Evolutionary conservation across 768 basidiomycete genomes (phyloP).

Genomic region (Rhizopogon sp.): DNA sequence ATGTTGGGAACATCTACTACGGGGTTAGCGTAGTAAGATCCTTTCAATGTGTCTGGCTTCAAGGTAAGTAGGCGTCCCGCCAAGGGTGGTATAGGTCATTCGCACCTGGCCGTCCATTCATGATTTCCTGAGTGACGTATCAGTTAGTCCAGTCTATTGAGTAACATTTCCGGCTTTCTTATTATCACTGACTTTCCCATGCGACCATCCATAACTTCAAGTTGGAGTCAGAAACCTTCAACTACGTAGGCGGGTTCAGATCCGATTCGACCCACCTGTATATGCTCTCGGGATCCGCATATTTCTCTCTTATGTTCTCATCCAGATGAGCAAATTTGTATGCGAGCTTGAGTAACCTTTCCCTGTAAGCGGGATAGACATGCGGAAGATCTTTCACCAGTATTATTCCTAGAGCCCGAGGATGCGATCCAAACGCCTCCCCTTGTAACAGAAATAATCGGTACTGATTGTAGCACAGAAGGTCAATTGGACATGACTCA

Average conservation of each 20-base stretch:
- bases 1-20: slow-evolving; percentile 64
- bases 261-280: slow-evolving; percentile 56
- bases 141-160: background rate
- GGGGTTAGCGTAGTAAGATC: slow-evolving; percentile 89
- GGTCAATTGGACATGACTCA: slow-evolving; percentile 17
- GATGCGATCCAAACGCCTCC: slow-evolving; percentile 77
- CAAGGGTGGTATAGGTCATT: background rate
- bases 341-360: slow-evolving; percentile 68
- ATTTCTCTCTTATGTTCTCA: slow-evolving; percentile 62
- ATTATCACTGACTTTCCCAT: slow-evolving; percentile 67
- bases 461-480: background rate
- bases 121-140: slow-evolving; percentile 61
- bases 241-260: background rate
- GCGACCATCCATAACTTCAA: slow-evolving; percentile 90
- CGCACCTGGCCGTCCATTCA: slow-evolving; percentile 87
- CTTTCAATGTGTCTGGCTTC: slow-evolving; percentile 75
- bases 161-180: background rate
- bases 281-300: slow-evolving; percentile 63
- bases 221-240: background rate
- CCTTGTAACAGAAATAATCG: slow-evolving; percentile 34
- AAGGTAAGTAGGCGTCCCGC: slow-evolving; percentile 1
- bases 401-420: slow-evolving; percentile 75
- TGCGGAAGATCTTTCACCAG: slow-evolving; percentile 77
- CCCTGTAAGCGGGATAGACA: slow-evolving; percentile 57
- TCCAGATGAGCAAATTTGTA: slow-evolving; percentile 73